Evolutionary conservation across 805 yeast species (phyloP).

Genomic region (Pichia thaimueangensis): DNA sequence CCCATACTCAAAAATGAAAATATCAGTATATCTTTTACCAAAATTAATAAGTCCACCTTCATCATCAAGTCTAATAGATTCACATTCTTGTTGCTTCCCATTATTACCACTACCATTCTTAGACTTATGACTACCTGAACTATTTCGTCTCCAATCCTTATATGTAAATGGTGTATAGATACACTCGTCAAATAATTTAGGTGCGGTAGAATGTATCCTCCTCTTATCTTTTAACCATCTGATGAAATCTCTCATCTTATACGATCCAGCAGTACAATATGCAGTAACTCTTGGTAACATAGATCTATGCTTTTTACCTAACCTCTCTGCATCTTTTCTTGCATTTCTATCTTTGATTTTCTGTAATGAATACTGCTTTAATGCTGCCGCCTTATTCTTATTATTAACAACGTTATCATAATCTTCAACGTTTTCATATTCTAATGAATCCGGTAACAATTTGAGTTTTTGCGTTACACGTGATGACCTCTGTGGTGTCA

Average conservation of each 20-base stretch:
- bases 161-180: slow-evolving; percentile 84
- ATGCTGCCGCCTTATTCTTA: slow-evolving; percentile 40
- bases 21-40: slow-evolving; percentile 67
- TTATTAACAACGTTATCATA: slow-evolving; percentile 13
- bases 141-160: slow-evolving; percentile 63
- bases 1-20: slow-evolving; percentile 91
- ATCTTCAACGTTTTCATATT: slow-evolving; percentile 21
- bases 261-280: slow-evolving; percentile 91
- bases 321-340: slow-evolving; percentile 85
- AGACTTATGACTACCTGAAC: slow-evolving; percentile 12
- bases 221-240: slow-evolving; percentile 81
- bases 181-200: slow-evolving; percentile 91
- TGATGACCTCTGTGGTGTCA: slow-evolving; percentile 70
- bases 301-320: slow-evolving; percentile 81
- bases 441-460: slow-evolving; percentile 56
- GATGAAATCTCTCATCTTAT: slow-evolving; percentile 78
- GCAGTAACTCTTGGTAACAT: slow-evolving; percentile 91
- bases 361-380: slow-evolving; percentile 54
- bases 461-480: slow-evolving; percentile 70
- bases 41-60: slow-evolving; percentile 95
- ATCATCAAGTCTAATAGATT: slow-evolving; percentile 65
- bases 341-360: slow-evolving; percentile 84
- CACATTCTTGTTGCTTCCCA: slow-evolving; percentile 15
- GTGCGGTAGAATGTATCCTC: slow-evolving; percentile 67
- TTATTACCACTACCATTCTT: neutral